Evolutionary conservation across 2,329 filamentous ascomycete genomes (phyloP), one percentile per base, ranked within the genome.

Genomic region (Dactylellina cionopaga): DNA sequence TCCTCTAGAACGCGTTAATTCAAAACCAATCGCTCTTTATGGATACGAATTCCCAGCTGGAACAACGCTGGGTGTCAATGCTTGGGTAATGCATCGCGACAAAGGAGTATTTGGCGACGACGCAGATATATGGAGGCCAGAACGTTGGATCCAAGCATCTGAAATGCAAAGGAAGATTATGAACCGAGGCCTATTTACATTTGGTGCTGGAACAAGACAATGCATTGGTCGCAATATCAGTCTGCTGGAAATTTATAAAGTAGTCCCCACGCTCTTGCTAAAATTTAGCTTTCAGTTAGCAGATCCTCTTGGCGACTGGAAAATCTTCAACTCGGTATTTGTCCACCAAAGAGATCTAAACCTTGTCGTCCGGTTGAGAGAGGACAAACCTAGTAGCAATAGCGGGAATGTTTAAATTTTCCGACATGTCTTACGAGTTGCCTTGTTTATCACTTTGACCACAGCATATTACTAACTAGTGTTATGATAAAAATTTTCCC

Each of bases 1-100:
- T 3, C 87, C 89, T 0, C 83, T 94, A 43, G 91, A 94, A 80
- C 85, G 91, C 70, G 89, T 91, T 0, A 91, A 91, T 11, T 54
- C 49, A 1, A 27, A 41, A 39, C 51, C 51, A 3, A 51, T 74
- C 10, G 27, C n/a, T 5, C 78, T 86, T 5, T 78, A 79, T 1
- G 80, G 79, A 39, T 78, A 77, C 1, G 80, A 79, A 59, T 82
- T 83, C 58, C 80, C 83, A 0, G 78, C 76, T 41, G 82, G 83
- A 0, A 78, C 80, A 0, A 78, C 79, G 0, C 79, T 84, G 3
- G 82, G 82, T 0, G 77, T 83, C 37, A 84, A 83, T 62, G 74
- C 79, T 27, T 83, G 81, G 80, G 79, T 83, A 15, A 80, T 80
- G 11, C 82, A 85, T 74, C 79, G 81, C 11, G 77, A 84, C 64